These are phyloP conservation scores for Cytauxzoon felis DNA, from an alignment of 169 alveolate species.

Conservation along the genomic window DNA sequence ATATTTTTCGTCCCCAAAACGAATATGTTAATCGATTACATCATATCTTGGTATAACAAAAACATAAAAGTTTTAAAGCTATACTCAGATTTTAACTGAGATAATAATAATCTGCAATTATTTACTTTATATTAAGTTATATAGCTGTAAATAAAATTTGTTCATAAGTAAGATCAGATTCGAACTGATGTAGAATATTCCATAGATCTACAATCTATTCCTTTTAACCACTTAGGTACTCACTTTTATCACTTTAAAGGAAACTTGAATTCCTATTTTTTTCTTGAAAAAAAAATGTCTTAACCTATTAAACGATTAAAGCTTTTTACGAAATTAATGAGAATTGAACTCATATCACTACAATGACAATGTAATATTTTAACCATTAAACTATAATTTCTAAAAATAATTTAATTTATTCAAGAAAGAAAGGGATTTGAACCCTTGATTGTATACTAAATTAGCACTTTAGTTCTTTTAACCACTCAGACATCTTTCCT, in stretches of 20 bases:
- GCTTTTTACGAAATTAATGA: slow-evolving; percentile 2
- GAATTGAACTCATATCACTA: slow-evolving; percentile 33
- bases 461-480: neutral
- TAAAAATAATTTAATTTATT: neutral
- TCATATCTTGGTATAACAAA: slow-evolving; percentile 22
- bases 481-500: slow-evolving; percentile 10
- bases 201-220: slow-evolving; percentile 50
- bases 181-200: slow-evolving; percentile 28
- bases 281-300: slow-evolving; percentile 28
- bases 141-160: neutral
- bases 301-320: slow-evolving; percentile 11
- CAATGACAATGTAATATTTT: slow-evolving; percentile 46
- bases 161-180: slow-evolving; percentile 30
- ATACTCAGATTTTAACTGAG: slow-evolving; percentile 9
- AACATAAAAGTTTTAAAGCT: no score
- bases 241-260: slow-evolving; percentile 25
- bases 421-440: slow-evolving; percentile 38
- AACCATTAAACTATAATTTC: slow-evolving; percentile 29
- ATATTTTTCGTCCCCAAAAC: slow-evolving; percentile 54
- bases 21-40: slow-evolving; percentile 37
- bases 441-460: no score
- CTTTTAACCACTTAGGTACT: slow-evolving; percentile 54
- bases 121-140: slow-evolving; percentile 7
- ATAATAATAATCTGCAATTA: slow-evolving; percentile 15
- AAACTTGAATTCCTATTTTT: slow-evolving; percentile 6